Conservation (phyloP, 2,329 filamentous ascomycete genomes). For the Coniochaeta sp. region DNA sequence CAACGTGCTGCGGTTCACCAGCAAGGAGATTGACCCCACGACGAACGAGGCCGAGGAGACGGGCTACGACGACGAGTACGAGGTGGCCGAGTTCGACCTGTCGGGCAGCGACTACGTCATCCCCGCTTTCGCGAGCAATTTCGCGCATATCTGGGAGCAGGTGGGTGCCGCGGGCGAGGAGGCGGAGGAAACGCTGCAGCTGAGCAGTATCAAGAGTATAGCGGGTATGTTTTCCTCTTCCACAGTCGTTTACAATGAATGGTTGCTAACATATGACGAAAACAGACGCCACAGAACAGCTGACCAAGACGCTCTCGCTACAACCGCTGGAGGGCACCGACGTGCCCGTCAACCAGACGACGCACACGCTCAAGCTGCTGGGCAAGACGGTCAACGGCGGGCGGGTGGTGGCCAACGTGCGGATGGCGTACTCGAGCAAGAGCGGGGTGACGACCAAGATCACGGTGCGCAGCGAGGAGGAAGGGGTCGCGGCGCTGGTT, state of each 20-base stretch:
- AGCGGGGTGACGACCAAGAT: constrained; percentile 95
- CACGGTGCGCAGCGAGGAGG: constrained; percentile 84
- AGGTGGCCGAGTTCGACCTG: constrained; percentile 89
- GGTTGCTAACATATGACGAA: background rate
- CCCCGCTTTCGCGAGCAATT: constrained; percentile 89
- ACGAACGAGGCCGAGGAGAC: constrained; percentile 87
- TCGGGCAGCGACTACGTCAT: constrained; percentile 89
- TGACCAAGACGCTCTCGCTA: constrained; percentile 78
- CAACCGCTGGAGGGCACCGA: constrained; percentile 94
- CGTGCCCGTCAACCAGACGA: constrained; percentile 78
- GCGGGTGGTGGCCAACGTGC: constrained; percentile 76
- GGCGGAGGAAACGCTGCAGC: constrained; percentile 82
- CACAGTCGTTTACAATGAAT: background rate
- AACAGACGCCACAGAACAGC: constrained; percentile 86
- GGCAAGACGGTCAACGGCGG: constrained; percentile 92
- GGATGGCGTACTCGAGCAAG: constrained; percentile 92
- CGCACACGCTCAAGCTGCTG: constrained; percentile 90
- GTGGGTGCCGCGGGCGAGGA: constrained; percentile 84
- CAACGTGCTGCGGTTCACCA: constrained; percentile 93
- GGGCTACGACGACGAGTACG: constrained; percentile 96
- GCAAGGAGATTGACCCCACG: constrained; percentile 93
- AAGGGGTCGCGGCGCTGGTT: constrained; percentile 78
- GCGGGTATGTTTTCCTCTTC: constrained; percentile 55
- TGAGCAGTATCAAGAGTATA: constrained; percentile 86
- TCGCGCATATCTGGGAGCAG: constrained; percentile 93